Evolutionary conservation across 768 basidiomycete genomes (phyloP).

Genomic region (Pleurotus citrinopileatus): DNA sequence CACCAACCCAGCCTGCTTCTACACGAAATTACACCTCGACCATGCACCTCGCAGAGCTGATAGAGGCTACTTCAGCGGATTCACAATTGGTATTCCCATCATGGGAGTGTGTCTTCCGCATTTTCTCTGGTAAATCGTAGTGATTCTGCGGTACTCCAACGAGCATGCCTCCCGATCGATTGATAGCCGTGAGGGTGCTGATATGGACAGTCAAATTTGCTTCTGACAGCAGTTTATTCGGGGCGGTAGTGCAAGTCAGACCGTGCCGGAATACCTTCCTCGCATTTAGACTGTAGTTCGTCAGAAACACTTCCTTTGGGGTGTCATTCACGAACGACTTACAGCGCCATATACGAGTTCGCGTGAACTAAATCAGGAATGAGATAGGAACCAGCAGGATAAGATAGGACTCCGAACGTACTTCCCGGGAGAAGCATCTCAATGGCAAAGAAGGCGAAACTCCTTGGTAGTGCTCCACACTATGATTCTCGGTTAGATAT

Average conservation of each 20-base stretch:
- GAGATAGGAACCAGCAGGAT: background rate
- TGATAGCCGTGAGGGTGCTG: background rate
- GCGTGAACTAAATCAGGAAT: background rate
- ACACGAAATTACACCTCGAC: too few relatives aligned
- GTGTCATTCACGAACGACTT: background rate
- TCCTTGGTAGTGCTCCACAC: background rate
- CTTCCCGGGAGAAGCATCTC: background rate
- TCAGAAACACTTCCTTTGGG: background rate
- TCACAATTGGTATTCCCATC: too few relatives aligned
- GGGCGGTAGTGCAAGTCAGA: background rate
- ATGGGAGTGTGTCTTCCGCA: too few relatives aligned
- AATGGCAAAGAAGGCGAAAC: background rate
- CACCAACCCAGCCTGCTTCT: too few relatives aligned
- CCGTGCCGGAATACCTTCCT: background rate
- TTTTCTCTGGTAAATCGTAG: too few relatives aligned
- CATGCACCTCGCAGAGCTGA: too few relatives aligned
- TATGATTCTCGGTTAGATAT: too few relatives aligned
- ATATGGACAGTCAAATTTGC: background rate
- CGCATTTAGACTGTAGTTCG: background rate
- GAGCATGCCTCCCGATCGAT: too few relatives aligned
- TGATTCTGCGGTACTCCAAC: too few relatives aligned
- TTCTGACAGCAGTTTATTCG: background rate
- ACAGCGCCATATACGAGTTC: background rate
- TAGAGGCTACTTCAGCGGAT: too few relatives aligned
- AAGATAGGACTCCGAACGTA: background rate